These are phyloP conservation scores for Exophiala calicioides DNA, from an alignment of 2,329 filamentous ascomycete genomes.

Conservation along the genomic window DNA sequence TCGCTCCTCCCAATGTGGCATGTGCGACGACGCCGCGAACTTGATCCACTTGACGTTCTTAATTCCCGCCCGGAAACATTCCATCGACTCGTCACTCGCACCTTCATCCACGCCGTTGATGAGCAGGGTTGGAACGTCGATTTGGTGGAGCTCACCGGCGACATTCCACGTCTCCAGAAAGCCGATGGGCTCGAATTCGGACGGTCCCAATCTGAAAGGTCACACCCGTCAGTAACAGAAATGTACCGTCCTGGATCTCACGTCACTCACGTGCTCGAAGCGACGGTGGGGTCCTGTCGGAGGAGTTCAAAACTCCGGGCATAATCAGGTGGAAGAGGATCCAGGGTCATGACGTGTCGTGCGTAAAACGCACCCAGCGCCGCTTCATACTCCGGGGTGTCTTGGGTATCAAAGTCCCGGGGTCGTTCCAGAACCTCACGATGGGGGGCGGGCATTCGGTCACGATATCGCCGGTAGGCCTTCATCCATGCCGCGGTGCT, in stretches of 20 bases:
- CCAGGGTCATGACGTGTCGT: too few species aligned
- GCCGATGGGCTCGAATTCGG: constrained; percentile 43
- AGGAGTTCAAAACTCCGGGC: too few species aligned
- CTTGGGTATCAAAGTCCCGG: too few species aligned
- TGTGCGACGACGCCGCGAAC: constrained; percentile 32
- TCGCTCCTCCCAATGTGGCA: constrained; percentile 42
- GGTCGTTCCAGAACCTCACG: too few species aligned
- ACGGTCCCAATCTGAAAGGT: constrained; percentile 37
- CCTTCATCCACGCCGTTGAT: constrained; percentile 47
- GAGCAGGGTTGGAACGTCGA: constrained; percentile 43
- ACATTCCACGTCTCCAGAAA: constrained; percentile 44
- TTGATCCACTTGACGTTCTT: constrained; percentile 44
- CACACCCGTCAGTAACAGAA: too few species aligned
- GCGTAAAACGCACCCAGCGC: too few species aligned
- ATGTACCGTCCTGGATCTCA: constrained; percentile 33
- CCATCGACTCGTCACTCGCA: constrained; percentile 19
- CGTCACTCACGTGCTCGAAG: constrained; percentile 25
- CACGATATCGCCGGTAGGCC: constrained; percentile 30
- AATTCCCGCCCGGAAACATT: constrained; percentile 31
- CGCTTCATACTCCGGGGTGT: too few species aligned
- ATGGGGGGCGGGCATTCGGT: constrained; percentile 27
- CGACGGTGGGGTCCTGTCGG: constrained; percentile 29
- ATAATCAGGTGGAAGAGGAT: too few species aligned
- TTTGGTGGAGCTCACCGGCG: constrained; percentile 38
- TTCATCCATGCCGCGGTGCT: constrained; percentile 33